Conservation (phyloP, 2,329 filamentous ascomycete genomes). For the Fusarium sarcochroum region DNA sequence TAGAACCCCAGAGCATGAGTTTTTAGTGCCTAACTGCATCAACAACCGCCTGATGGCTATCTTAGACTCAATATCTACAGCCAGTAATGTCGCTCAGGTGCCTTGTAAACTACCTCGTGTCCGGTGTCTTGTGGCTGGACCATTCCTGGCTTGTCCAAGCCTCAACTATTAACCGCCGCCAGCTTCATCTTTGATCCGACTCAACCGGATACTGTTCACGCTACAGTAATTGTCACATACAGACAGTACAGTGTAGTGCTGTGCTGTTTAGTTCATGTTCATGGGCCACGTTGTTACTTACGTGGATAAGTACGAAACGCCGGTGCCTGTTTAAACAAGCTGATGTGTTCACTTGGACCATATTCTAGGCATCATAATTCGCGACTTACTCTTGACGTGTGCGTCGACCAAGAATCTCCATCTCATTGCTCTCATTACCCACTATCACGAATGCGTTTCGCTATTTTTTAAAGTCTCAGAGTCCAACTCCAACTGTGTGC, state of each 20-base stretch:
- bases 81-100: slow-evolving; percentile 44
- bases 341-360: slow-evolving; percentile 29
- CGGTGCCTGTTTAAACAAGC: slow-evolving; percentile 26
- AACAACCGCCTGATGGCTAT: slow-evolving; percentile 42
- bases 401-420: neutral
- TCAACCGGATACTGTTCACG: neutral
- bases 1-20: slow-evolving; percentile 29
- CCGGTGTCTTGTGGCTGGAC: slow-evolving; percentile 34
- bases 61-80: slow-evolving; percentile 34
- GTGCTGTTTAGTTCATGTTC: slow-evolving; percentile 6
- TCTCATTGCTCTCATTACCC: neutral
- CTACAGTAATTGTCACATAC: neutral
- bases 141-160: slow-evolving; percentile 43
- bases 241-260: slow-evolving; percentile 4
- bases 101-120: slow-evolving; percentile 25
- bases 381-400: neutral
- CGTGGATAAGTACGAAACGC: slow-evolving; percentile 20
- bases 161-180: slow-evolving; percentile 37
- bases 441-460: neutral
- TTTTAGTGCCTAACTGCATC: slow-evolving; percentile 39
- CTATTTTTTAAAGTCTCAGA: too few species aligned
- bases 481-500: too few species aligned
- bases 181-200: slow-evolving; percentile 8
- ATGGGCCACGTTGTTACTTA: slow-evolving; percentile 16
- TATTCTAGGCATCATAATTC: slow-evolving; percentile 27